These are phyloP conservation scores for Vinca major DNA, from an alignment of 305 asterid genomes.

Conservation along the genomic window DNA sequence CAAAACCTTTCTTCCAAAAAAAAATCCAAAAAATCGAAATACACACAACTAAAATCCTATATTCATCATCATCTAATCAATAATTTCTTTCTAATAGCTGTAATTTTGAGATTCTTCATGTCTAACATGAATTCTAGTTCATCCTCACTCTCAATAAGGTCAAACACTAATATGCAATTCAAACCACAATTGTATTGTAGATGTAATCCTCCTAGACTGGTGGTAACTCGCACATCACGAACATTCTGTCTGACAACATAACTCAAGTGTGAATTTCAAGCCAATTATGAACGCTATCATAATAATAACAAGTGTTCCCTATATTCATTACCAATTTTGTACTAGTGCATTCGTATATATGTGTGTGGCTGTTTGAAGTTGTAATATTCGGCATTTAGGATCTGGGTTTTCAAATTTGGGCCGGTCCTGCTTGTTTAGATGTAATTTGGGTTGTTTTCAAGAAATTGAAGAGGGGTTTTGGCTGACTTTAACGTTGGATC, in stretches of 20 bases:
- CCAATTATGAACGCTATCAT: conserved; percentile 13
- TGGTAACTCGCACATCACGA: too few species aligned
- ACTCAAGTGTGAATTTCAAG: conserved; percentile 30
- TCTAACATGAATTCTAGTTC: too few species aligned
- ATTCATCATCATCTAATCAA: too few species aligned
- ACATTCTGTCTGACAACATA: conserved; percentile 13
- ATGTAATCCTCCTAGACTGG: too few species aligned
- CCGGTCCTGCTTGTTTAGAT: conserved; percentile 14
- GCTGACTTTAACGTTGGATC: conserved; percentile 11
- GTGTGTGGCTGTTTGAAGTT: not conserved
- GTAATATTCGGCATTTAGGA: not conserved
- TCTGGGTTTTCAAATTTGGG: conserved; percentile 16
- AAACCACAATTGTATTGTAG: too few species aligned
- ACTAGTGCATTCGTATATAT: conserved; percentile 12
- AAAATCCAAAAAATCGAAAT: too few species aligned
- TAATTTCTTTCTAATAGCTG: too few species aligned
- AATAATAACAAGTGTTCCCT: conserved; percentile 35
- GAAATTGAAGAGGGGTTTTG: conserved; percentile 23
- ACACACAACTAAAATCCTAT: too few species aligned
- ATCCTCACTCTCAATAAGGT: too few species aligned
- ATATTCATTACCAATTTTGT: conserved; percentile 14
- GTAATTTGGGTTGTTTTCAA: conserved; percentile 27
- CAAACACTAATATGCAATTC: too few species aligned
- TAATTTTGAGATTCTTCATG: too few species aligned
- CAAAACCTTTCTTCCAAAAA: too few species aligned